Conservation (phyloP, 192 early-diverging fungal species). For the Geranomyces michiganensis region DNA sequence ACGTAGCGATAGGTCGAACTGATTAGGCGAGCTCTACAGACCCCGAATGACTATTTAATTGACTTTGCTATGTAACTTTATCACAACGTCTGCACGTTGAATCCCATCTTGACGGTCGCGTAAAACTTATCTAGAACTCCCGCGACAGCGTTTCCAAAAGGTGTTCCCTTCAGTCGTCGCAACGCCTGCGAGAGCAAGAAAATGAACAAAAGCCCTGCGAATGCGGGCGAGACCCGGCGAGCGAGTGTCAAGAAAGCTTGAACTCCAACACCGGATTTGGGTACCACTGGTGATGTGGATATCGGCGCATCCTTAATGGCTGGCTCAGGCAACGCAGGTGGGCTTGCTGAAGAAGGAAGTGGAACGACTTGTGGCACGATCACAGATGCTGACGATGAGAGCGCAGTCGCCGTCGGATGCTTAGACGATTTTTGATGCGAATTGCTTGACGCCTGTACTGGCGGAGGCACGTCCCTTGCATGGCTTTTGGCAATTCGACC, state of each 20-base stretch:
- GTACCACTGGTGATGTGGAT: neutral
- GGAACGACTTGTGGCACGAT: neutral
- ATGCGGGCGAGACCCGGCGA: neutral
- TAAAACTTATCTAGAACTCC: constrained; percentile 16
- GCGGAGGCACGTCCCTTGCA: neutral
- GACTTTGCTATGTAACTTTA: neutral
- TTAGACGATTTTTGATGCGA: neutral
- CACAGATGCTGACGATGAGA: neutral
- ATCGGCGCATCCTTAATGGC: neutral
- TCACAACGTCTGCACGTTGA: constrained; percentile 27
- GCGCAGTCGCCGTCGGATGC: neutral
- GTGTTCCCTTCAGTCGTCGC: constrained; percentile 8
- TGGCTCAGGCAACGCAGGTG: neutral
- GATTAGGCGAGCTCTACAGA: no score
- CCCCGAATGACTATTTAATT: neutral
- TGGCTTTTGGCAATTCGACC: neutral
- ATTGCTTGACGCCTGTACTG: no score
- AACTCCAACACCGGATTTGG: neutral
- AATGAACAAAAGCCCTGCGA: neutral
- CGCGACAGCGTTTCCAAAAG: constrained; percentile 7
- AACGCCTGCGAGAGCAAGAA: neutral
- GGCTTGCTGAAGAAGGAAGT: neutral
- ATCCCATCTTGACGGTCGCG: constrained; percentile 25
- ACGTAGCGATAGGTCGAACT: no score
- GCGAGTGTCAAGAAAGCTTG: neutral